A percentile compares a stretch with the other conserved stretches of the same genome.
Evolutionary conservation across 495 filamentous ascomycete genomes (phyloP).

Genomic region (Neurospora africana): DNA sequence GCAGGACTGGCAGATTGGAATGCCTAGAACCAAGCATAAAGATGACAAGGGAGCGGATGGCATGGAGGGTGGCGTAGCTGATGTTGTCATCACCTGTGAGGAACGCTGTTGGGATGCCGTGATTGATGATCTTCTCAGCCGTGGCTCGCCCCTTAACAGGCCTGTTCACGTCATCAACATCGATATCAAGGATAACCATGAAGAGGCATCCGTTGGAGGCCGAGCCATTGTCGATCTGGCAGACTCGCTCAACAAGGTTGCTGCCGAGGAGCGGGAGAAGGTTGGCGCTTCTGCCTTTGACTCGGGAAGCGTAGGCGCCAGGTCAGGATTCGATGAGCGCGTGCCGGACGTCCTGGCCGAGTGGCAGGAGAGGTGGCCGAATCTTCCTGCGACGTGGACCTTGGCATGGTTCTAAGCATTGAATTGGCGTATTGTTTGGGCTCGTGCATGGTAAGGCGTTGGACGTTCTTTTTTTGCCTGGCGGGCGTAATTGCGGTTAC

Average conservation of each 20-base stretch:
- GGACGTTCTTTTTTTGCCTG: background rate
- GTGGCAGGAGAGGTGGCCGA: constrained; percentile 95
- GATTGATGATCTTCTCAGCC: constrained; percentile 79
- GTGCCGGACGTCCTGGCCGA: constrained; percentile 89
- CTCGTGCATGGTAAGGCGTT: background rate
- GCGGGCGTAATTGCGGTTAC: background rate
- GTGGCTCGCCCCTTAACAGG: constrained; percentile 72
- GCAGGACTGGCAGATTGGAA: constrained; percentile 92
- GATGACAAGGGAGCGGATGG: constrained; percentile 63
- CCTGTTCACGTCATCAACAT: constrained; percentile 97
- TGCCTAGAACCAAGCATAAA: constrained; percentile 57
- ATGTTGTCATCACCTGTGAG: constrained; percentile 95
- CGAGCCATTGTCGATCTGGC: constrained; percentile 89
- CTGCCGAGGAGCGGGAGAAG: constrained; percentile 60
- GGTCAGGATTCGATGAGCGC: constrained; percentile 77
- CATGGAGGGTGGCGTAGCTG: constrained; percentile 81
- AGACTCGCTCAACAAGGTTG: constrained; percentile 72
- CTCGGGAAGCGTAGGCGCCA: constrained; percentile 51
- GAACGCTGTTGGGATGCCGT: constrained; percentile 99
- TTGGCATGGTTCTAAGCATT: constrained; percentile 74
- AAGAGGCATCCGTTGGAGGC: constrained; percentile 86
- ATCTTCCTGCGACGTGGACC: constrained; percentile 85
- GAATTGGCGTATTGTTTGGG: constrained; percentile 1
- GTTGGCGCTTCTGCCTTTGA: constrained; percentile 56
- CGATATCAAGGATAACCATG: constrained; percentile 96